Percentiles rank a stretch among this genome's conserved stretches.
Evolutionary conservation across 1,284 basidiomycete species (phyloP).

Genomic region (Dichomitus squalens): DNA sequence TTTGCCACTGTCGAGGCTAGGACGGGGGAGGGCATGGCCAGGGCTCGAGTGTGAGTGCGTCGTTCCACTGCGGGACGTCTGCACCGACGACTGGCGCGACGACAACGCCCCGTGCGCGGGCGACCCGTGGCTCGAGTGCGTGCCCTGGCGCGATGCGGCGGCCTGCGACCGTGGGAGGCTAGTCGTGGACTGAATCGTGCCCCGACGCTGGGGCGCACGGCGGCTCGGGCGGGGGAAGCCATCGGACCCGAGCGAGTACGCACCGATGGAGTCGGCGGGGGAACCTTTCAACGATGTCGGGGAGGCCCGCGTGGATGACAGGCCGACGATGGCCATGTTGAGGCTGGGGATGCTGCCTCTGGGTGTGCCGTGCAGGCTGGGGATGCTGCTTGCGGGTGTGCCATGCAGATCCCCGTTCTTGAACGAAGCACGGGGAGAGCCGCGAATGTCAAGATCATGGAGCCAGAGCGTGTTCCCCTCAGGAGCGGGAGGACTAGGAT

Average conservation of each 20-base stretch:
- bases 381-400: neutral
- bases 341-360: too few species aligned
- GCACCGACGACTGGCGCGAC: neutral
- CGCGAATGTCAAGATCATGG: conserved; percentile 1
- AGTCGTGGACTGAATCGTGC: conserved; percentile 11
- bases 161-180: conserved; percentile 3
- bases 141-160: conserved; percentile 1
- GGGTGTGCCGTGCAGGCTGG: too few species aligned
- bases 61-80: neutral
- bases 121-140: neutral
- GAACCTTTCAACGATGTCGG: neutral
- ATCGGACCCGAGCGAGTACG: conserved; percentile 10
- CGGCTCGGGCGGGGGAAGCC: conserved; percentile 9
- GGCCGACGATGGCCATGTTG: conserved; percentile 2
- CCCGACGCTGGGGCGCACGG: conserved; percentile 4
- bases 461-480: conserved; percentile 7
- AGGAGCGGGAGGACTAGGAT: neutral
- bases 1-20: neutral
- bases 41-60: too few species aligned
- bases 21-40: neutral
- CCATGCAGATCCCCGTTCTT: neutral
- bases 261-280: conserved; percentile 5
- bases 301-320: neutral
- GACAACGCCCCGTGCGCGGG: neutral
- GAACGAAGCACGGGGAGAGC: conserved; percentile 3